Evolutionary conservation across 805 yeast species (phyloP).

Genomic region (Metschnikowia picachoensis): DNA sequence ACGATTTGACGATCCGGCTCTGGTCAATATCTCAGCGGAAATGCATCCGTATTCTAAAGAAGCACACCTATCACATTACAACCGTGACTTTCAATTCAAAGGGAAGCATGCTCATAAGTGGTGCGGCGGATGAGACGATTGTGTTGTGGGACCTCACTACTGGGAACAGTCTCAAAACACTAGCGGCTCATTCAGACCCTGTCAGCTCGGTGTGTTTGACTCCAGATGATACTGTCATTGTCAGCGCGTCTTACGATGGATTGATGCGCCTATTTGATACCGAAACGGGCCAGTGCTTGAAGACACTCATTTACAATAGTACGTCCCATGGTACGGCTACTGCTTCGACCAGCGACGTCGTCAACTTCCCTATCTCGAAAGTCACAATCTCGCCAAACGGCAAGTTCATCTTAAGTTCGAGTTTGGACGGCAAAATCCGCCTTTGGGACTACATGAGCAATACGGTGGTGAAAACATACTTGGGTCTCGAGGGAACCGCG

Average conservation of each 20-base stretch:
- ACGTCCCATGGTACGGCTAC: constrained; percentile 58
- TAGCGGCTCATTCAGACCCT: constrained; percentile 93
- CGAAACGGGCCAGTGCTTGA: constrained; percentile 84
- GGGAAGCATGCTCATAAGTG: constrained; percentile 77
- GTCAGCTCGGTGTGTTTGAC: constrained; percentile 72
- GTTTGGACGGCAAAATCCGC: constrained; percentile 74
- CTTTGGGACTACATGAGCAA: constrained; percentile 87
- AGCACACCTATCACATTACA: constrained; percentile 84
- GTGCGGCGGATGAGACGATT: constrained; percentile 87
- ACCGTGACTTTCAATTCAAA: constrained; percentile 64
- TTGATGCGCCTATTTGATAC: constrained; percentile 85
- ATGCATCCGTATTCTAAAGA: constrained; percentile 50
- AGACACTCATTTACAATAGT: constrained; percentile 76
- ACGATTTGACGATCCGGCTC: constrained; percentile 74
- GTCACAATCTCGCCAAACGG: constrained; percentile 80
- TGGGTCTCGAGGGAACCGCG: constrained; percentile 23
- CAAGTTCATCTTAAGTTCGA: constrained; percentile 68
- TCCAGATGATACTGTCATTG: constrained; percentile 76
- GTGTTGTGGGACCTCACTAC: constrained; percentile 81
- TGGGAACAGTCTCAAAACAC: constrained; percentile 68
- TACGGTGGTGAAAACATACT: constrained; percentile 71
- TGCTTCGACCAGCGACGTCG: constrained; percentile 48
- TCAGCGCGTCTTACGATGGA: constrained; percentile 89
- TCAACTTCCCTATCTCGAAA: constrained; percentile 66
- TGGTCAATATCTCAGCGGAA: constrained; percentile 59